Evolutionary conservation across 208 protist species (phyloP), one percentile per base, ranked within the genome.

Genomic region (Wallacemonas sp.): DNA sequence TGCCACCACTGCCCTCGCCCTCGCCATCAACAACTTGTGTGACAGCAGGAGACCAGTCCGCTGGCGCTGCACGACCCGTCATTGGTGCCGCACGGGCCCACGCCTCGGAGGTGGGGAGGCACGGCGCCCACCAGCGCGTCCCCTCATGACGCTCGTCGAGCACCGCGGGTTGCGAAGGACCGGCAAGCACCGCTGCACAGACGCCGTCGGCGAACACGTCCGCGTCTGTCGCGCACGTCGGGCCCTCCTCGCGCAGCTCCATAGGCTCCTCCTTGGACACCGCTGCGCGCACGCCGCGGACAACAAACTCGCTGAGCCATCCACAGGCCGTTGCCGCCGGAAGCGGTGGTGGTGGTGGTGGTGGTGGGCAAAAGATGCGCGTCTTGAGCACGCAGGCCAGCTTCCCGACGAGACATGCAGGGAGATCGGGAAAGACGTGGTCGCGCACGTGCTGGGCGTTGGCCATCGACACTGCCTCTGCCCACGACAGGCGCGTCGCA

Each of bases 331-430:
- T 49, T 16, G n/a, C 18, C 44, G 44, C 8, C 44, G 11, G 44
- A 20, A 16, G 18, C n/a, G 44, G 18, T 16, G 18, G 18, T 16
- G 36, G 36, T 41, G 36, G 36, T 41, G 36, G 36, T 16, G 20
- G 18, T 16, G 44, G 44, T 16, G 44, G 20, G 3, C 8, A 23
- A 4, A 49, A 31, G 52, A 23, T 11, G 20, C 52, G 32, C 23
- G 52, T 59, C 31, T 25, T 36, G 31, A 59, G 26, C 31, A 25
- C 52, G 10, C 52, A 59, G 29, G 16, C 31, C 16, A 59, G 52
- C 31, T 59, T 59, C n/a, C 32, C 32, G 3, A 36, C n/a, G 29
- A 59, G 32, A 25, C 31, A 36, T 2, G 3, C 11, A 2, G 52
- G 48, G 5, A 54, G 48, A 5, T 54, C 4, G n/a, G 48, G 48